Conservation (phyloP, 192 early-diverging fungal species). For the Lobosporangium transversale region DNA sequence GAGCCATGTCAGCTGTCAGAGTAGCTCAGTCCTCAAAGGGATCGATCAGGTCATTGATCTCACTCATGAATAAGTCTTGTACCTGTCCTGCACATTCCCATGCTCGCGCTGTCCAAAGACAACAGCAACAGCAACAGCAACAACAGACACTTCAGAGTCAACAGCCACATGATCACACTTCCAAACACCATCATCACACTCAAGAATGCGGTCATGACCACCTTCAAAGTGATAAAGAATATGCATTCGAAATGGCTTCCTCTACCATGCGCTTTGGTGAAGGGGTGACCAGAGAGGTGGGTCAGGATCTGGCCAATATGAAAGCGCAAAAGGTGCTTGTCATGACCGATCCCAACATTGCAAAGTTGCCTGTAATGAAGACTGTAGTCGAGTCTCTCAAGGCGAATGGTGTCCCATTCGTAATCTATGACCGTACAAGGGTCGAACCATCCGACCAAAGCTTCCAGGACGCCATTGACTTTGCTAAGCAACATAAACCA, state of each 20-base stretch:
- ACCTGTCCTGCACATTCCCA: slow-evolving; percentile 46
- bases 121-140: slow-evolving; percentile 12
- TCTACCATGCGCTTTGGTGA: slow-evolving; percentile 88
- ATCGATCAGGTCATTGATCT: slow-evolving; percentile 51
- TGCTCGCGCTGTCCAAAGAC: slow-evolving; percentile 26
- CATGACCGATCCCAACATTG: slow-evolving; percentile 82
- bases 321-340: slow-evolving; percentile 85
- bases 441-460: slow-evolving; percentile 87
- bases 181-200: slow-evolving; percentile 28
- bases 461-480: slow-evolving; percentile 86
- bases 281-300: slow-evolving; percentile 86
- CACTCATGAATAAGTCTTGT: slow-evolving; percentile 54
- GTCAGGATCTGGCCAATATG: slow-evolving; percentile 84
- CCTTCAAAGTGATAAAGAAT: slow-evolving; percentile 55
- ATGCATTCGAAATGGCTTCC: slow-evolving; percentile 90
- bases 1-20: slow-evolving; percentile 35
- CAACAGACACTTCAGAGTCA: neutral
- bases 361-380: slow-evolving; percentile 78
- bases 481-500: slow-evolving; percentile 74
- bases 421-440: slow-evolving; percentile 79
- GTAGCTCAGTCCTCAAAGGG: slow-evolving; percentile 38
- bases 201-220: slow-evolving; percentile 11
- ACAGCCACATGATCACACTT: neutral
- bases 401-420: slow-evolving; percentile 69
- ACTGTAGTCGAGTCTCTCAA: slow-evolving; percentile 82